Conservation (phyloP, 176 grass and related monocot species). For the Ampelocalamus luodianensis region DNA sequence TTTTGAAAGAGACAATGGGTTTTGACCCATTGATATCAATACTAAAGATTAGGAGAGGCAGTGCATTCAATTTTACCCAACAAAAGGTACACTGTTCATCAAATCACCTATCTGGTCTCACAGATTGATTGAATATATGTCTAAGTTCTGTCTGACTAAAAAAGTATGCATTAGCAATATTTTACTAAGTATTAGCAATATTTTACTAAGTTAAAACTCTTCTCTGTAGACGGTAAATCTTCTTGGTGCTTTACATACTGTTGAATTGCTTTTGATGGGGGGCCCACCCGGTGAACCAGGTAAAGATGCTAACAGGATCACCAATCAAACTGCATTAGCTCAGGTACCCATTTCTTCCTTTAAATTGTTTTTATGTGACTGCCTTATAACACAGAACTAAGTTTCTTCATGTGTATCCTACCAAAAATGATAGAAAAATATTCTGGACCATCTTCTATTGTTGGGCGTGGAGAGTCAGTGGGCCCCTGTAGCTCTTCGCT, state of each 20-base stretch:
- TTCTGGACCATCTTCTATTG: constrained; percentile 91
- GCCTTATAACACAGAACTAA: constrained; percentile 31
- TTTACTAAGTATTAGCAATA: constrained; percentile 45
- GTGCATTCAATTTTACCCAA: constrained; percentile 99
- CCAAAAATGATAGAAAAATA: constrained; percentile 75
- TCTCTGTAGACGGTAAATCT: constrained; percentile 97
- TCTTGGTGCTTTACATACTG: constrained; percentile 85
- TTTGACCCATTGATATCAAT: constrained; percentile 97
- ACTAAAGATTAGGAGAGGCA: constrained; percentile 96
- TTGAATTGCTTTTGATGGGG: constrained; percentile 87
- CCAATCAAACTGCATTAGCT: constrained; percentile 92
- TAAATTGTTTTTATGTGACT: constrained; percentile 21
- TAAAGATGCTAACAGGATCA: constrained; percentile 81
- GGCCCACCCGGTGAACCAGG: constrained; percentile 54
- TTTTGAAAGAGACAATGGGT: constrained; percentile 97
- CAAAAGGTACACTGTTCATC: constrained; percentile 71
- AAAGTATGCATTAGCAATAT: constrained; percentile 42
- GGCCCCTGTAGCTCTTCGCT: constrained; percentile 88
- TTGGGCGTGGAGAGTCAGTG: constrained; percentile 94
- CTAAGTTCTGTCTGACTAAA: constrained; percentile 19
- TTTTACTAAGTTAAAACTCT: constrained; percentile 48
- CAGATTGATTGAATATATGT: constrained; percentile 27
- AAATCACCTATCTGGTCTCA: constrained; percentile 26
- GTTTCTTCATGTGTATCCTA: constrained; percentile 40
- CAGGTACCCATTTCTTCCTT: constrained; percentile 59